A percentile compares a stretch with the other conserved stretches of the same genome.
Evolutionary conservation across 495 filamentous ascomycete species (phyloP).

Genomic region (Tuber magnatum): DNA sequence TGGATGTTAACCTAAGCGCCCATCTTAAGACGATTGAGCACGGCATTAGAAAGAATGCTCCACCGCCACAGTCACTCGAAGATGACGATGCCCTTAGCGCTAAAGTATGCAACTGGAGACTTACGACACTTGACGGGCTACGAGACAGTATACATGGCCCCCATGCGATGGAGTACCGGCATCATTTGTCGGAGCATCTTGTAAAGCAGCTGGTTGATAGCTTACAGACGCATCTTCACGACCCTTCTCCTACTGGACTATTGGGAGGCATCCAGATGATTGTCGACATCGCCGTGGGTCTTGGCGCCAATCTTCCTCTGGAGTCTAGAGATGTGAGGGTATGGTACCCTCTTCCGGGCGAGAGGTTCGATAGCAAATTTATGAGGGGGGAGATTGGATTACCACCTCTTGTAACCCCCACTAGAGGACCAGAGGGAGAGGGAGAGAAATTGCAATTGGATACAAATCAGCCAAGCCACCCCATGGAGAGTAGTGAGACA

Average conservation of each 20-base stretch:
- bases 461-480: conserved; percentile 35
- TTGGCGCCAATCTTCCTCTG: conserved; percentile 76
- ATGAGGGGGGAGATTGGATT: conserved; percentile 79
- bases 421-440: conserved; percentile 45
- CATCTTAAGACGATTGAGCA: conserved; percentile 82
- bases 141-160: conserved; percentile 60
- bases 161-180: conserved; percentile 56
- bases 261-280: conserved; percentile 81
- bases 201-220: conserved; percentile 63
- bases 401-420: conserved; percentile 53
- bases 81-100: conserved; percentile 81
- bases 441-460: conserved; percentile 44
- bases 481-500: conserved; percentile 13
- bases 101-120: conserved; percentile 87
- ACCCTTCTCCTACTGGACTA: conserved; percentile 67
- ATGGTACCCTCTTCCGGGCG: conserved; percentile 71
- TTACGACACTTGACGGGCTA: conserved; percentile 89
- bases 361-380: conserved; percentile 54
- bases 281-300: conserved; percentile 80
- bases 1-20: conserved; percentile 65
- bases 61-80: conserved; percentile 64
- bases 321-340: conserved; percentile 88
- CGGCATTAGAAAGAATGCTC: conserved; percentile 70
- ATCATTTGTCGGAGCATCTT: conserved; percentile 59
- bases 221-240: conserved; percentile 63